Percentiles rank a stretch among this genome's conserved stretches.
These are phyloP conservation scores for Hericium erinaceus DNA, from an alignment of 768 basidiomycete species.

Conservation along the genomic window DNA sequence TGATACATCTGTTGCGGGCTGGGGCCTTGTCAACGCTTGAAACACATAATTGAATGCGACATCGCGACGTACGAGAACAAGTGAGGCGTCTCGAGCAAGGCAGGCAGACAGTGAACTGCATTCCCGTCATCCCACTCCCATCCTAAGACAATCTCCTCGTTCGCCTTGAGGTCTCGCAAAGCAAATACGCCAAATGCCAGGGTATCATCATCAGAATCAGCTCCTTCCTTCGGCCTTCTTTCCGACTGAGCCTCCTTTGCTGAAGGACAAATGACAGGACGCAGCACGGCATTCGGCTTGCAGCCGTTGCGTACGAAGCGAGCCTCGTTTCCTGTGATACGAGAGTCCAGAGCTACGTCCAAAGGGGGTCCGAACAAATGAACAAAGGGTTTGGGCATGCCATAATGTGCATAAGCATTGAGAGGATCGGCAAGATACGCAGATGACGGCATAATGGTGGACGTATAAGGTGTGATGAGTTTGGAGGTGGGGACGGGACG, in stretches of 20 bases:
- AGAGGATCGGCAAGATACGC: constrained; percentile 70
- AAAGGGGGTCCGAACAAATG: constrained; percentile 71
- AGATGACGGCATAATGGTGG: constrained; percentile 55
- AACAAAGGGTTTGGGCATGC: constrained; percentile 79
- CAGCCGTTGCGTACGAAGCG: constrained; percentile 59
- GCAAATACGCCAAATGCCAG: constrained; percentile 79
- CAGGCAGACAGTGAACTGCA: constrained; percentile 70
- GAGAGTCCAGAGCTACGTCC: constrained; percentile 69
- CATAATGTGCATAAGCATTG: constrained; percentile 79
- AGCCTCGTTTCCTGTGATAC: constrained; percentile 56
- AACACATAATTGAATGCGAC: not conserved
- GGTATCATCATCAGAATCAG: constrained; percentile 22
- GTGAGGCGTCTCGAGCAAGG: constrained; percentile 48
- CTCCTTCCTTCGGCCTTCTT: constrained; percentile 3
- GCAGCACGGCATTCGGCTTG: constrained; percentile 36
- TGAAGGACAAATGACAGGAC: constrained; percentile 32
- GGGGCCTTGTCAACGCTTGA: constrained; percentile 3
- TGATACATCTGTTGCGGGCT: constrained; percentile 41
- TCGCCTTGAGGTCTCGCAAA: constrained; percentile 56
- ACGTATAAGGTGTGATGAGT: constrained; percentile 55
- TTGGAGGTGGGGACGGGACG: constrained; percentile 41
- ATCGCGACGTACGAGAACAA: constrained; percentile 44
- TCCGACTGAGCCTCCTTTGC: constrained; percentile 15
- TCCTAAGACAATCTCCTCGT: constrained; percentile 81
- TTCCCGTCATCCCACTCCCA: constrained; percentile 98